Evolutionary conservation across 2,329 filamentous ascomycete species (phyloP), one percentile per base, ranked within the genome.

Genomic region (Amylocarpus encephaloides): DNA sequence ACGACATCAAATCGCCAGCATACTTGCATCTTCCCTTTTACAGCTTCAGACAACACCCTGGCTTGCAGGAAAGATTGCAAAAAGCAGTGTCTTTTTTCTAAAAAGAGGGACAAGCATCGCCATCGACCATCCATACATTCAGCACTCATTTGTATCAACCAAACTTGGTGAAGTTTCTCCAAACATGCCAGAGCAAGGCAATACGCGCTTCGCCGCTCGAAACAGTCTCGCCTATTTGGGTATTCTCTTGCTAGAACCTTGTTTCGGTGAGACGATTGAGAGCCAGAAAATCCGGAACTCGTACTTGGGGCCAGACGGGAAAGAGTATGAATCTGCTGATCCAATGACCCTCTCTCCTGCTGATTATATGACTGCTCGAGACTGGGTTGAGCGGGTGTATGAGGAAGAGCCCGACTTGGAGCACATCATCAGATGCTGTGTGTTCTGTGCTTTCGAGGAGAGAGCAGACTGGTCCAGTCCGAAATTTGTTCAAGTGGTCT

Each of bases 171-270:
- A 13, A 15, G 7, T n/a, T 10, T 22, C 40, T 30, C 32, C 12
- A 9, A 7, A 26, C 4, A 22, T 6, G 5, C 5, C 3, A 7
- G 29, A 12, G n/a, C 39, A 26, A 18, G n/a, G 30, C 10, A 3
- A 18, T 10, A 43, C 45, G 26, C 47, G 49, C 4, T 41, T 50
- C 26, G 32, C 41, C 6, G 40, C 50, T 1, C 57, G 56, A 3
- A 50, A 56, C 10, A 51, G 46, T 36, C 48, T 62, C 5, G 48
- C 11, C 3, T 45, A 52, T 29, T 50, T 64, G 5, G 5, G 58
- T 1, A 64, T 59, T 13, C 19, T 62, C 4, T 48, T 64, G 1
- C 56, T 62, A 1, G 62, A 64, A 43, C 53, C 63, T 5, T 62
- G 59, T 32, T 63, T 58, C 30, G 57, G 59, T 2, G 38, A 60